A percentile compares a stretch with the other conserved stretches of the same genome.
Evolutionary conservation across 805 yeast genomes (phyloP).

Genomic region (Cyberlindnera subsufficiens): DNA sequence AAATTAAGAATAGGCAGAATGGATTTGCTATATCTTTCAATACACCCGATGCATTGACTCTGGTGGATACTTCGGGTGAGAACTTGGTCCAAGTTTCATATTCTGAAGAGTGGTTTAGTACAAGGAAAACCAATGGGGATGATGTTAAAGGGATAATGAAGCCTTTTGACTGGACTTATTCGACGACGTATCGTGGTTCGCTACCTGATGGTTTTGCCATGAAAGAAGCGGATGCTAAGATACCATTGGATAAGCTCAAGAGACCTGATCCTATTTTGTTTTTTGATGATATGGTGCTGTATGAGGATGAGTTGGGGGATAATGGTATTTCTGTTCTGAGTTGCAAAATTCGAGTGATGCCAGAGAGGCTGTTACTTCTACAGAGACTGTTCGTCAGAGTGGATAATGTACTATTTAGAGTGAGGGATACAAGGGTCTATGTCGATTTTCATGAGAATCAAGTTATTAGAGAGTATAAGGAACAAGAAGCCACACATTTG

Average conservation of each 20-base stretch:
- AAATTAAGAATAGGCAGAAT: slow-evolving; percentile 35
- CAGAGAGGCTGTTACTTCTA: slow-evolving; percentile 63
- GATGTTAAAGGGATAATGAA: slow-evolving; percentile 56
- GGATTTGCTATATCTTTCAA: slow-evolving; percentile 57
- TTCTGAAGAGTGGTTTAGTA: slow-evolving; percentile 72
- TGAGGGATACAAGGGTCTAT: slow-evolving; percentile 79
- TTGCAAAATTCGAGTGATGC: slow-evolving; percentile 86
- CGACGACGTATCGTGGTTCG: slow-evolving; percentile 73
- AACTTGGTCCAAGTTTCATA: slow-evolving; percentile 69
- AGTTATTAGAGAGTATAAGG: slow-evolving; percentile 73
- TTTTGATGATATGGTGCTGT: slow-evolving; percentile 82
- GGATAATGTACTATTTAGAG: slow-evolving; percentile 80
- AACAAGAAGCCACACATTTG: slow-evolving; percentile 53
- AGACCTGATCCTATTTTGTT: slow-evolving; percentile 81
- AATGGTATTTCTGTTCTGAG: slow-evolving; percentile 82
- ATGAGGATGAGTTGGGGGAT: slow-evolving; percentile 95
- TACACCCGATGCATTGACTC: slow-evolving; percentile 67
- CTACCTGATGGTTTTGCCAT: slow-evolving; percentile 15
- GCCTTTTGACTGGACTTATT: slow-evolving; percentile 96
- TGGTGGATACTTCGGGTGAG: slow-evolving; percentile 48
- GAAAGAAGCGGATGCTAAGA: slow-evolving; percentile 28
- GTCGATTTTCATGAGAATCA: slow-evolving; percentile 63
- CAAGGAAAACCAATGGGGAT: slow-evolving; percentile 29
- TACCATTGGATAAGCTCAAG: slow-evolving; percentile 68
- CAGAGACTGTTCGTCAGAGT: slow-evolving; percentile 80